Base-by-base conservation (phyloP, 345 rosid species). In the Salix brachista region DNA sequence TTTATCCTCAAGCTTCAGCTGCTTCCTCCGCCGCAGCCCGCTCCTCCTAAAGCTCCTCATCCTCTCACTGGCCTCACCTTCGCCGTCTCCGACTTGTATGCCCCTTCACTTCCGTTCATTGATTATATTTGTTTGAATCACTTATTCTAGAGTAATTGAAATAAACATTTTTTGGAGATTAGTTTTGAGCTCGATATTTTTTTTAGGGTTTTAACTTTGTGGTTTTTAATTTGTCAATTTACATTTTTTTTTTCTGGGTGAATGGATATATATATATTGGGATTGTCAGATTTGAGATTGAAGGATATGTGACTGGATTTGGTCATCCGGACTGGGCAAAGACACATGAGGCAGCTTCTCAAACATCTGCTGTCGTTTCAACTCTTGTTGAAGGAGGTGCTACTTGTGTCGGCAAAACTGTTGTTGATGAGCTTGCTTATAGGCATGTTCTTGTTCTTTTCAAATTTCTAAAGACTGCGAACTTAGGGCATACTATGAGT, bases 31-130 rank as follows among this genome's bases (percentile, higher is more conserved):
- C 99, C 99, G 25, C 99, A 82, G 75, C 99, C 98, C 30, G 89
- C 97, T 74, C 99, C 99, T 78, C 99, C 97, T 70, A 96, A 93
- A 77, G 99, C 99, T 46, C 97, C 94, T 36, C 99, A 96, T 67
- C 98, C 98, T 34, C 97, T 96, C 83, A 89, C 97, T 41, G 90
- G 83, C 46, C 95, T 96, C 84, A 73, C 88, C 18, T 93, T 96
- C 79, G 92, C 98, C 58, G 89, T 91, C 48, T 93, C 98, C 77
- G 99, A 96, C 83, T 30, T 92, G 98, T 96, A 85, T 65, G 85
- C 61, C 36, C 28, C 13, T 26, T 18, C 61, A 68, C 18, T 19
- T 5, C 14, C 16, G 1, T 65, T 28, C 14, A 10, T 41, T 2
- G 42, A 0, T 66, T 19, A 21, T 70, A 34, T 39, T 4, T 70